Evolutionary conservation across 2,329 filamentous ascomycete genomes (phyloP).

Genomic region (Ceratocystis ficicola): DNA sequence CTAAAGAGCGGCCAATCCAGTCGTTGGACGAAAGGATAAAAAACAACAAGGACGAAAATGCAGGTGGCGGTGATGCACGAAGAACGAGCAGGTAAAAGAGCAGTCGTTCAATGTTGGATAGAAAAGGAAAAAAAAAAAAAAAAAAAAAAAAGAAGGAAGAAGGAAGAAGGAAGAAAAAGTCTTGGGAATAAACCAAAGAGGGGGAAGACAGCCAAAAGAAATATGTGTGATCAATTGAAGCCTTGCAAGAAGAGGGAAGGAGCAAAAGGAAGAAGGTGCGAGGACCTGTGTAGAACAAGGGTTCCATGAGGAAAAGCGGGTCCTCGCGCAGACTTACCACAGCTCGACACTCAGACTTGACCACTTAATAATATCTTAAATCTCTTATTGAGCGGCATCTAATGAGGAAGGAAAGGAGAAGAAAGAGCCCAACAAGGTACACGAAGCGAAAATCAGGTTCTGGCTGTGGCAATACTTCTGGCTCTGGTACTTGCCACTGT

Average conservation of each 20-base stretch:
- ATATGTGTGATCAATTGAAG: slow-evolving; percentile 1
- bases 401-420: neutral
- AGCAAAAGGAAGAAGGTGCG: slow-evolving; percentile 8
- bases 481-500: neutral
- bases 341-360: too few relatives aligned
- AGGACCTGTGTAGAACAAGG: neutral
- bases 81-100: neutral
- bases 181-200: neutral
- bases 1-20: slow-evolving; percentile 10
- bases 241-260: slow-evolving; percentile 3
- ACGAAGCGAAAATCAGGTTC: neutral
- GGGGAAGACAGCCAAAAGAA: neutral
- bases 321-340: neutral
- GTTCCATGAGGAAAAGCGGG: slow-evolving; percentile 9
- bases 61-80: slow-evolving; percentile 14
- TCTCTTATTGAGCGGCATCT: neutral
- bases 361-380: too few relatives aligned
- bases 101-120: neutral
- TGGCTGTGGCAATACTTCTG: neutral
- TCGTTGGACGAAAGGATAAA: slow-evolving; percentile 13
- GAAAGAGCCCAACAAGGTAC: neutral
- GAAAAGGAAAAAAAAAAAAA: neutral
- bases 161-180: neutral
- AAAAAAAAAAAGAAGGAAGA: too few relatives aligned
- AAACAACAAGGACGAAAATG: slow-evolving; percentile 9